Evolutionary conservation across 305 asterid species (phyloP), one percentile per base, ranked within the genome.

Genomic region (Fraxinus nigra): DNA sequence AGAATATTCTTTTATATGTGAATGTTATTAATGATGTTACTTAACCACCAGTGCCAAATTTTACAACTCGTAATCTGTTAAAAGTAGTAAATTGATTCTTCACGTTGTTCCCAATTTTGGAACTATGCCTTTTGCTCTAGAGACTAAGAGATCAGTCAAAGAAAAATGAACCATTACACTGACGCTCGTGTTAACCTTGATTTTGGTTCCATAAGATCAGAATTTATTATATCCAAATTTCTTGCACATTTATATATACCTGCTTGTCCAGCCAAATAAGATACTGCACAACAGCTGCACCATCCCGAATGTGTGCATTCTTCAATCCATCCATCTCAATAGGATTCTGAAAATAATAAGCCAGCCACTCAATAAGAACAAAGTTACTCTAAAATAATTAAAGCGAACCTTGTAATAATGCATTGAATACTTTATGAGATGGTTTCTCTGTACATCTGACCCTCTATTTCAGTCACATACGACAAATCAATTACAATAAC

Each of bases 281-380:
- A 88, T 89, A 96, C 78, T 96, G 98, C 85, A 94, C 98, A 75
- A 96, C 98, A 77, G 98, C 99, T 74, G 98, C 98, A 37, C 99
- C 99, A 82, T 96, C 99, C 43, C 98, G 92, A 82, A 94, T 86
- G 87, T 96, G 99, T 48, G 97, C 94, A 74, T 93, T 94, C 92
- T 93, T 96, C 87, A 96, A 87, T 83, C 99, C 99, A 77, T 93
- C 91, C 89, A 96, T 85, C 93, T 96, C 99, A 83, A 91, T 87
- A 81, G 96, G 94, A 86, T 96, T 96, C 99, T 96, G 86, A 81
- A 85, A 84, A 86, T 35, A 70, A 82, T n/a, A 81, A 33, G 70
- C 56, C 72, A 85, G 37, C 80, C 80, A 78, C n/a, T 83, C 76
- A 79, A 35, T 82, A 75, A 89, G 79, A 24, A 82, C 22, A 77